Percentiles rank a stretch among this genome's conserved stretches.
Conservation (phyloP, 768 basidiomycete genomes). For the Inosperma sp. region DNA sequence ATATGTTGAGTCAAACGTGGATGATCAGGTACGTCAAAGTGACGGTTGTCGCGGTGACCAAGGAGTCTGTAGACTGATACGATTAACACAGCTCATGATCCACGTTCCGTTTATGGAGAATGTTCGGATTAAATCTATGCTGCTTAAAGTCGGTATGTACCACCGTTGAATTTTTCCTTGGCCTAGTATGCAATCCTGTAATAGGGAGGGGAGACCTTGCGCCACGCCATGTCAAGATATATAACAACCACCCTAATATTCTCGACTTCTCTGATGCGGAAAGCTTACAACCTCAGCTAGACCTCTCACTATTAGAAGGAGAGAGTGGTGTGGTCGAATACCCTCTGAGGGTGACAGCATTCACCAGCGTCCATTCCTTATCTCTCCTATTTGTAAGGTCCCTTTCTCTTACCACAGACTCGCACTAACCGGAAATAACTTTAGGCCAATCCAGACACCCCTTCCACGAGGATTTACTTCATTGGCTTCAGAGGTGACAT, state of each 20-base stretch:
- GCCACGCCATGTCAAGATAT: slow-evolving; percentile 71
- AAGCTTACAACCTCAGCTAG: slow-evolving; percentile 59
- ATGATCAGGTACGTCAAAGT: slow-evolving; percentile 63
- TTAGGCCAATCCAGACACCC: slow-evolving; percentile 59
- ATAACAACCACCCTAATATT: slow-evolving; percentile 68
- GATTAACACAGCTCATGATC: slow-evolving; percentile 57
- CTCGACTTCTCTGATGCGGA: slow-evolving; percentile 77
- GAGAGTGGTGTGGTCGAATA: slow-evolving; percentile 70
- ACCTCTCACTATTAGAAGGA: slow-evolving; percentile 67
- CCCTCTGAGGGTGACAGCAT: slow-evolving; percentile 70
- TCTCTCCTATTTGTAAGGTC: slow-evolving; percentile 76
- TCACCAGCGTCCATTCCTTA: slow-evolving; percentile 66
- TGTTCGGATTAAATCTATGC: slow-evolving; percentile 67
- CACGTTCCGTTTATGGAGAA: slow-evolving; percentile 78
- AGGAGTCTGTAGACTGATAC: slow-evolving; percentile 10
- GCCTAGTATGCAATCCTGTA: slow-evolving; percentile 4
- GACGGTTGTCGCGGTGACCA: neutral
- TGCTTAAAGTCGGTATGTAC: slow-evolving; percentile 68
- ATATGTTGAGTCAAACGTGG: slow-evolving; percentile 75
- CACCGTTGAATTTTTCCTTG: neutral
- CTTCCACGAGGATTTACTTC: slow-evolving; percentile 66
- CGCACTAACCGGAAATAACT: neutral
- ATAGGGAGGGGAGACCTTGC: slow-evolving; percentile 73
- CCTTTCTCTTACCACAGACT: slow-evolving; percentile 7
- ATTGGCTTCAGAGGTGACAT: slow-evolving; percentile 80